Evolutionary conservation across 1,284 basidiomycete species (phyloP), one percentile per base, ranked within the genome.

Genomic region (Apiotrichum sp.): DNA sequence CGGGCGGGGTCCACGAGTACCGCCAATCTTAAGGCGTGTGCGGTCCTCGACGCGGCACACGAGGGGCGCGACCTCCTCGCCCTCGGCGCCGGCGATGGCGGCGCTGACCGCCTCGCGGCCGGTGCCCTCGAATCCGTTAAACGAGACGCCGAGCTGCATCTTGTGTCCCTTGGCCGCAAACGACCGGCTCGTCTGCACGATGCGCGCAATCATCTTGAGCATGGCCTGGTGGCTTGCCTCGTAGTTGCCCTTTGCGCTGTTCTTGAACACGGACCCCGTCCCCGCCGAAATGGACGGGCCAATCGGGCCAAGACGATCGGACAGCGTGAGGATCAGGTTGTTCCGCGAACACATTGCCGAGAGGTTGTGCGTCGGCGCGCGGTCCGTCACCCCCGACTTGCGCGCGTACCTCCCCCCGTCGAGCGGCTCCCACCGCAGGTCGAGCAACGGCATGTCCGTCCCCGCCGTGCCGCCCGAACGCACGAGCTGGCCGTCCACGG

Each of bases 151-250:
- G 49, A 61, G 47, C 41, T 34, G 29, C 29, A 56, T 43, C 22
- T 34, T 9, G 47, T 57, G 34, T 42, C 44, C 36, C 45, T 55
- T 48, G 39, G 42, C n/a, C 7, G 47, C 33, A 35, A 45, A 34
- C 41, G 55, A 34, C 31, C 40, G 35, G 10, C 52, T 43, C 46
- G 75, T 74, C 56, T 75, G 74, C 61, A 78, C 73, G 53, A 93
- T 81, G 57, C 76, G 76, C 57, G 80, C 77, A 72, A 95, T 89
- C 67, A 87, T 84, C 63, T 79, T 80, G 39, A 89, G 79, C 5
- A 86, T 84, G 55, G 88, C 90, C 73, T 90, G 86, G 74, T 93
- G 91, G 0, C 86, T 89, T 1, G 92, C 91, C 78, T 96, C 92
- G 75, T 88, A 91, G 22, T 80, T 79, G 54, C 83, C 81, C 50